These are phyloP conservation scores for Phytophthora pisi DNA, from an alignment of 352 stramenopile genomes.

Conservation along the genomic window DNA sequence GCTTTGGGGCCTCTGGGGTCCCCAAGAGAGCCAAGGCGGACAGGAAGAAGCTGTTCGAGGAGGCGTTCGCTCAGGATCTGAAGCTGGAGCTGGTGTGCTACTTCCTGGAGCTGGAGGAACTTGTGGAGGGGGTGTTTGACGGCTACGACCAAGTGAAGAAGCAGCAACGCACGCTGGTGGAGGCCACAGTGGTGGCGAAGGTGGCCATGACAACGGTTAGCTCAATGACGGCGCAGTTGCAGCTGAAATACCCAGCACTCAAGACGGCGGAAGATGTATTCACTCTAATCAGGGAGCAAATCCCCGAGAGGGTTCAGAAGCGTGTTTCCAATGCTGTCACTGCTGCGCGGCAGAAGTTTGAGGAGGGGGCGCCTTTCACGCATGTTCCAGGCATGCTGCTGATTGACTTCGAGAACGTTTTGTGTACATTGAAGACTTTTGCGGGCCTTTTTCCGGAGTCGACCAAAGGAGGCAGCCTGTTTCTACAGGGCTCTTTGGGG, in stretches of 20 bases:
- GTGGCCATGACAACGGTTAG: slow-evolving; percentile 25
- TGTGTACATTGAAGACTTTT: background rate
- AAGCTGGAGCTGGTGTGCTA: slow-evolving; percentile 30
- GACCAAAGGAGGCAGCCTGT: background rate
- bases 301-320: too few relatives aligned
- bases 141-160: slow-evolving; percentile 34
- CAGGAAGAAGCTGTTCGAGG: slow-evolving; percentile 13
- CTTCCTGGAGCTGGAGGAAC: slow-evolving; percentile 37
- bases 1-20: background rate
- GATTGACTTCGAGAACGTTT: background rate
- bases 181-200: slow-evolving; percentile 36
- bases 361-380: too few relatives aligned
- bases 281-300: too few relatives aligned
- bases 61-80: slow-evolving; percentile 35
- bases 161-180: slow-evolving; percentile 36
- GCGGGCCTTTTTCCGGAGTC: background rate
- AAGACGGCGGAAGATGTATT: too few relatives aligned
- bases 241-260: slow-evolving; percentile 25
- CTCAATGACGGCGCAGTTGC: slow-evolving; percentile 20
- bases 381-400: too few relatives aligned
- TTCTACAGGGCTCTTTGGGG: slow-evolving; percentile 20
- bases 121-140: slow-evolving; percentile 21
- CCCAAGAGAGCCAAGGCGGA: background rate
- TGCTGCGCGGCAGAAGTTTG: too few relatives aligned
- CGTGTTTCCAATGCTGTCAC: too few relatives aligned